These are phyloP conservation scores for Gillenia trifoliata DNA, from an alignment of 306 rosid genomes.

Conservation along the genomic window DNA sequence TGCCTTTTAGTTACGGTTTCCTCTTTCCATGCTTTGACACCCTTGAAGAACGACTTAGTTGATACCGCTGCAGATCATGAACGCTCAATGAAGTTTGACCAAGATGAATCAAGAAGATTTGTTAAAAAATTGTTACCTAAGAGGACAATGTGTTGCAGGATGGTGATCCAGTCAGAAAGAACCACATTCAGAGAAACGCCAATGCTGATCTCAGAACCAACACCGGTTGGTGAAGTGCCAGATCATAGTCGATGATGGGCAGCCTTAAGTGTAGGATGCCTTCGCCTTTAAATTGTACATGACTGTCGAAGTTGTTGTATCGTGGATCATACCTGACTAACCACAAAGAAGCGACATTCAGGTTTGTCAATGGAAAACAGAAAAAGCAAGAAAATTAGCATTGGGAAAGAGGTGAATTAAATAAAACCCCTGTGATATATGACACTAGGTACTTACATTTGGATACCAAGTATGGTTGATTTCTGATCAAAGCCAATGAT, in stretches of 20 bases:
- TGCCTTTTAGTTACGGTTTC: constrained; percentile 62
- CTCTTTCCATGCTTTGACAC: constrained; percentile 65
- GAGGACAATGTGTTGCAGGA: constrained; percentile 53
- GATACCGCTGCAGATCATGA: constrained; percentile 47
- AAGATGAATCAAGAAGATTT: not conserved
- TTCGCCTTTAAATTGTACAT: constrained; percentile 50
- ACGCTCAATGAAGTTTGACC: not conserved
- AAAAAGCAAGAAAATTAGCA: not conserved
- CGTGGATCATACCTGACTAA: constrained; percentile 67
- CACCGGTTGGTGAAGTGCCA: constrained; percentile 69
- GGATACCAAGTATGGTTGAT: constrained; percentile 78
- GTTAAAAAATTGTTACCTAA: constrained; percentile 35
- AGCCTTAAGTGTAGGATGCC: constrained; percentile 59
- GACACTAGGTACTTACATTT: constrained; percentile 42
- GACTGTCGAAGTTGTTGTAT: constrained; percentile 56
- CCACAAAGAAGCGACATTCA: not conserved
- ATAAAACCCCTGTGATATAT: not conserved
- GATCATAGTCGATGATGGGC: constrained; percentile 69
- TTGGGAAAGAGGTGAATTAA: not conserved
- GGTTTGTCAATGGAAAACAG: not conserved
- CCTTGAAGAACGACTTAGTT: constrained; percentile 61
- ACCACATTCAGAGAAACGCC: constrained; percentile 62
- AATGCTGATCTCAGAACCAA: constrained; percentile 71
- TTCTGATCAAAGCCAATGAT: constrained; percentile 76
- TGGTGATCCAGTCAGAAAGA: constrained; percentile 73